Conservation (phyloP, 441 rosid genomes). For the Viola pubescens region DNA sequence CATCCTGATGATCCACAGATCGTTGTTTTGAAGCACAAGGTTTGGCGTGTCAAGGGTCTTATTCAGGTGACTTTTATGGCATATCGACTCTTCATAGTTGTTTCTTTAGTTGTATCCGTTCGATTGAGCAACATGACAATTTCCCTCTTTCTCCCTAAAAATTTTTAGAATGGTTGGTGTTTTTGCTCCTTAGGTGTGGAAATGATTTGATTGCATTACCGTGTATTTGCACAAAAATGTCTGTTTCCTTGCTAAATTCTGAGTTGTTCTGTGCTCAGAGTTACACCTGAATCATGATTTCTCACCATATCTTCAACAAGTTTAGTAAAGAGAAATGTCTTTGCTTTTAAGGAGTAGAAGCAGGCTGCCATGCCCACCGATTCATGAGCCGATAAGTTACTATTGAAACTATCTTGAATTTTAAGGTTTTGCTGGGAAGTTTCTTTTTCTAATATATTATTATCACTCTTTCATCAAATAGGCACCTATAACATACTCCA, state of each 20-base stretch:
- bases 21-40: constrained; percentile 79
- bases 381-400: background rate
- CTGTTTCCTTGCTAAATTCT: background rate
- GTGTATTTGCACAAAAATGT: too few relatives aligned
- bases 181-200: background rate
- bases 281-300: background rate
- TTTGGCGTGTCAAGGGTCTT: constrained; percentile 94
- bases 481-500: too few relatives aligned
- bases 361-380: background rate
- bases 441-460: too few relatives aligned
- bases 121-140: background rate
- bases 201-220: background rate
- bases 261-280: background rate
- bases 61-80: constrained; percentile 52
- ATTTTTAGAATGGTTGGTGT: too few relatives aligned
- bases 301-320: background rate
- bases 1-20: constrained; percentile 91
- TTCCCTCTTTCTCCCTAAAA: constrained; percentile 1
- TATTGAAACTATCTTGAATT: background rate
- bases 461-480: too few relatives aligned
- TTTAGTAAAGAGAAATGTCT: background rate
- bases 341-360: background rate
- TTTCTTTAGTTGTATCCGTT: constrained; percentile 1
- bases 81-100: background rate
- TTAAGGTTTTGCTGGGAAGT: background rate